A percentile compares a stretch with the other conserved stretches of the same genome.
Conservation (phyloP, 73 alveolate genomes). For the Paramecium biaurelia region DNA sequence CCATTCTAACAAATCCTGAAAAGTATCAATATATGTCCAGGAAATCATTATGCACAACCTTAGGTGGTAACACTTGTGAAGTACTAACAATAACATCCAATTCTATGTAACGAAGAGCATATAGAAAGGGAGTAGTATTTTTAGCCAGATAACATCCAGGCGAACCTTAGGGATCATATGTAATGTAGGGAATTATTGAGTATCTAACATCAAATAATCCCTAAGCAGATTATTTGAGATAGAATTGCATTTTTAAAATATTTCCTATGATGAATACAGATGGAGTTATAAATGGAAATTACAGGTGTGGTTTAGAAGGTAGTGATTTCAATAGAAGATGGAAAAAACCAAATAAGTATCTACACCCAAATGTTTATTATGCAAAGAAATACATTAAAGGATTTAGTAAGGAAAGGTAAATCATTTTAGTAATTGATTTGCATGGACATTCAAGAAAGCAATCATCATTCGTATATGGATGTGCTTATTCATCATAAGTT, state of each 20-base stretch:
- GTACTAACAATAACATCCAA: conserved; percentile 81
- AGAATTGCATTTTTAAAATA: conserved; percentile 78
- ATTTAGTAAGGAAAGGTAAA: conserved; percentile 84
- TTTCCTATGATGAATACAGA: conserved; percentile 87
- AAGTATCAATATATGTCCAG: conserved; percentile 57
- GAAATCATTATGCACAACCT: conserved; percentile 78
- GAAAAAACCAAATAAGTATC: conserved; percentile 69
- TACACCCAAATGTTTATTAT: conserved; percentile 91
- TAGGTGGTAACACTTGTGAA: conserved; percentile 86
- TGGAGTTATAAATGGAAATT: conserved; percentile 88
- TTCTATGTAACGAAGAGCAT: conserved; percentile 53
- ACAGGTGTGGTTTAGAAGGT: conserved; percentile 78
- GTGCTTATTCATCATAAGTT: conserved; percentile 55
- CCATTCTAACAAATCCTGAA: neutral
- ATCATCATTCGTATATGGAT: conserved; percentile 59
- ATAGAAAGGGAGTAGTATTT: conserved; percentile 78
- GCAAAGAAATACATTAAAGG: conserved; percentile 83
- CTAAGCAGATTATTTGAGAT: conserved; percentile 82
- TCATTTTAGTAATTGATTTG: conserved; percentile 77
- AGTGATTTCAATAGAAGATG: conserved; percentile 85
- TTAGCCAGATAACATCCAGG: conserved; percentile 91
- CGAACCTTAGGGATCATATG: conserved; percentile 83
- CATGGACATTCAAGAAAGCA: conserved; percentile 81
- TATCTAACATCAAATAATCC: conserved; percentile 81
- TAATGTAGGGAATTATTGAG: conserved; percentile 86